phyloP scores from a whole-genome alignment of 768 basidiomycete species.

The Gelatoporia subvermispora region DNA sequence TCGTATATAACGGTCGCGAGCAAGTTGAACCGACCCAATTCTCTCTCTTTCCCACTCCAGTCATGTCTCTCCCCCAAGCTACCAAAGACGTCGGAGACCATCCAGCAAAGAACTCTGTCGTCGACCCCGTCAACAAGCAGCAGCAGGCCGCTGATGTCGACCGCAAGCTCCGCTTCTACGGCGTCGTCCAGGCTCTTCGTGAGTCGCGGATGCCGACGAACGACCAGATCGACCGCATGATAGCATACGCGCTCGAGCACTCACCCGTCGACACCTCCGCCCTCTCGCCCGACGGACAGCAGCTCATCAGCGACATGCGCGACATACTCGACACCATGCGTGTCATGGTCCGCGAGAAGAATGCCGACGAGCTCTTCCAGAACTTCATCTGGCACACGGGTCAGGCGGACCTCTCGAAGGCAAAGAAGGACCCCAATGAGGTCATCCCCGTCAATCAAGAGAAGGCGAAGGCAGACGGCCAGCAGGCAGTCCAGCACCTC shows the following conservation, averaged over 20 bases:
- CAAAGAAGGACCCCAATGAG: conserved; percentile 37
- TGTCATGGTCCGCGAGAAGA: conserved; percentile 76
- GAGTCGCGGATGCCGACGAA: conserved; percentile 78
- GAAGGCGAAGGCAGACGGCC: conserved; percentile 26
- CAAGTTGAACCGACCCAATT: conserved; percentile 7
- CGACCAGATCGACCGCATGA: conserved; percentile 67
- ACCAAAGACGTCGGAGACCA: conserved; percentile 55
- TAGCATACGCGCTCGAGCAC: conserved; percentile 57
- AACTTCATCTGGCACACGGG: conserved; percentile 83
- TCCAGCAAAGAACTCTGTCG: conserved; percentile 55
- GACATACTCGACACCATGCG: conserved; percentile 76
- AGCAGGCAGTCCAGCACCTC: conserved; percentile 72
- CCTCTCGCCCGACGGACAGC: conserved; percentile 73
- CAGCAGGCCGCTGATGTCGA: conserved; percentile 71
- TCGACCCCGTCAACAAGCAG: conserved; percentile 56
- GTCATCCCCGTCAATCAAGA: conserved; percentile 47
- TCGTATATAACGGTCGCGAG: conserved; percentile 6
- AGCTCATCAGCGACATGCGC: conserved; percentile 70
- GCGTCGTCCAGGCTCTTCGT: conserved; percentile 76
- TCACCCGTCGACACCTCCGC: conserved; percentile 57
- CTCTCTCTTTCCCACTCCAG: conserved; percentile 1
- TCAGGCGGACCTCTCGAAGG: conserved; percentile 40
- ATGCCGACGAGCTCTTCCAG: conserved; percentile 87
- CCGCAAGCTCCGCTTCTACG: conserved; percentile 80
- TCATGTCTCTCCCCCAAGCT: conserved; percentile 66